Conservation (phyloP, 768 basidiomycete species). For the Lactarius quietus region DNA sequence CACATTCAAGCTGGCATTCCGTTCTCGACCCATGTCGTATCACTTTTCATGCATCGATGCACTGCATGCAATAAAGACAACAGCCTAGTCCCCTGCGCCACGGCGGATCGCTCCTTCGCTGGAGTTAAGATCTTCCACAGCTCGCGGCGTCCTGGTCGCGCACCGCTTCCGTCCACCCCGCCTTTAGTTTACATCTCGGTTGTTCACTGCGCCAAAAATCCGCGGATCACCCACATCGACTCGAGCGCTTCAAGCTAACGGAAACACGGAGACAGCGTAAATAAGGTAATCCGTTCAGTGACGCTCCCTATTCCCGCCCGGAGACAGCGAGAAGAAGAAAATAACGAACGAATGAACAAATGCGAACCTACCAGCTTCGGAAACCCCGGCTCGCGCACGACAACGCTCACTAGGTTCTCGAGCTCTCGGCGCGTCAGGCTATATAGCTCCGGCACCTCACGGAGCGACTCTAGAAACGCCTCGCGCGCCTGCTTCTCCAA, state of each 20-base stretch:
- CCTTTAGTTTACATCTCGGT: neutral
- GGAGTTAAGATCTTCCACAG: neutral
- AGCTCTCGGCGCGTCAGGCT: conserved; percentile 48
- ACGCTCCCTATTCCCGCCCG: neutral
- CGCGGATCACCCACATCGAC: conserved; percentile 44
- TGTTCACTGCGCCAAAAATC: conserved; percentile 22
- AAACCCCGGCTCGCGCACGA: conserved; percentile 77
- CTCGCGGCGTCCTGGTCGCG: neutral
- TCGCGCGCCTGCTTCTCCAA: conserved; percentile 14
- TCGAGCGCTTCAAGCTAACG: conserved; percentile 47
- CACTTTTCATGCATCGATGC: neutral
- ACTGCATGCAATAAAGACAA: neutral
- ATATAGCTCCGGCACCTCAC: conserved; percentile 49
- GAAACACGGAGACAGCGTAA: neutral
- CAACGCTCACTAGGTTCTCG: conserved; percentile 53
- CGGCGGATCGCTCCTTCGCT: neutral
- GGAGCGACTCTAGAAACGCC: conserved; percentile 40
- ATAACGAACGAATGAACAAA: neutral
- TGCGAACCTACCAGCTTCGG: conserved; percentile 53
- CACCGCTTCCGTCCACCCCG: neutral
- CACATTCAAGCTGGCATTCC: neutral
- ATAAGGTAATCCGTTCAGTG: neutral
- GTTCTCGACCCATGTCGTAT: neutral
- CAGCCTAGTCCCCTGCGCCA: neutral
- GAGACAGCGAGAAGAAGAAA: neutral